phyloP scores from a whole-genome alignment of 2,329 filamentous ascomycete species.

The Fusarium pseudoanthophilum region DNA sequence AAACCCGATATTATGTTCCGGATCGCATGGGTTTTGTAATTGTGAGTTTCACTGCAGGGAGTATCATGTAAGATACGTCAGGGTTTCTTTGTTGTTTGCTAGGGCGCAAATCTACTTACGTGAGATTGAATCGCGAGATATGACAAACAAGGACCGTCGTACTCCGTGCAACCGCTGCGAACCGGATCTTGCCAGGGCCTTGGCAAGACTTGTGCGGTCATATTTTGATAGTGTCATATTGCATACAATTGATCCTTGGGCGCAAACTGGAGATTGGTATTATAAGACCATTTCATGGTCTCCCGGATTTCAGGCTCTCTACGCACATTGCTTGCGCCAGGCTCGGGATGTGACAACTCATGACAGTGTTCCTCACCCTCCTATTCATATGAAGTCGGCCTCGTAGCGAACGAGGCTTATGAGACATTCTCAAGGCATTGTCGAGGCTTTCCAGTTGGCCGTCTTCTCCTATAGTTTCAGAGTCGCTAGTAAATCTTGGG shows the following conservation, averaged over 20 bases:
- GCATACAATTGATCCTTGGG: background rate
- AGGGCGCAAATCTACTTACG: background rate
- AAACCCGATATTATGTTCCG: background rate
- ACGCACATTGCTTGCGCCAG: background rate
- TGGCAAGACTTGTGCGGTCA: background rate
- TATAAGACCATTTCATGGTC: background rate
- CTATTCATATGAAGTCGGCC: background rate
- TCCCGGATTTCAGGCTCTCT: background rate
- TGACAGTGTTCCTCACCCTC: background rate
- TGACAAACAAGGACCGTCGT: background rate
- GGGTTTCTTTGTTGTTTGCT: background rate
- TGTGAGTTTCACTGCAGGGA: constrained; percentile 1
- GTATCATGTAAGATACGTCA: background rate
- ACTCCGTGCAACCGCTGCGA: background rate
- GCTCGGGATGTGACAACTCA: background rate
- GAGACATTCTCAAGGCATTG: background rate
- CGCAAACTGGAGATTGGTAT: background rate
- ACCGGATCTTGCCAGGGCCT: background rate
- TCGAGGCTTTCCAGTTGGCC: background rate
- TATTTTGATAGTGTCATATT: background rate
- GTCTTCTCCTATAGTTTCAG: background rate
- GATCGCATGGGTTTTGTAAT: constrained; percentile 1
- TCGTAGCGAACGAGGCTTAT: background rate
- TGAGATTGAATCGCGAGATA: background rate
- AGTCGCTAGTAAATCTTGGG: background rate